Evolutionary conservation across 1,139 yeast species (phyloP).

Genomic region (Suhomyces chickasaworum): DNA sequence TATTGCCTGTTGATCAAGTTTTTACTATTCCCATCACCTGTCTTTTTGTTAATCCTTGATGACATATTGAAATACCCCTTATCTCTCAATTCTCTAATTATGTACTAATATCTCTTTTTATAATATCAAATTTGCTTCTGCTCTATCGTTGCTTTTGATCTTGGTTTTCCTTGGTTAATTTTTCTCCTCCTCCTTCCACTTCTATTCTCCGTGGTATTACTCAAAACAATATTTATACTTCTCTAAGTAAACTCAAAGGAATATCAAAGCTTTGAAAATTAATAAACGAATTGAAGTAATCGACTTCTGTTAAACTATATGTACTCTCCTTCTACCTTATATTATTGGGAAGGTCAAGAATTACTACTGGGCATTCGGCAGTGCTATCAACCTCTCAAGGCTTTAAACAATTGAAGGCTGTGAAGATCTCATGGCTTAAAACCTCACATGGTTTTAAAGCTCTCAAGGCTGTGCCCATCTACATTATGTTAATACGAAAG

Average conservation of each 20-base stretch:
- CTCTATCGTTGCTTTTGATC: slow-evolving; percentile 4
- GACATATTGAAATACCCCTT: slow-evolving; percentile 7
- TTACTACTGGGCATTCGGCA: too few species aligned
- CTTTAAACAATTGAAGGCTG: too few species aligned
- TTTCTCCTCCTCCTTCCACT: slow-evolving; percentile 5
- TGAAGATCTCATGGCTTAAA: too few species aligned
- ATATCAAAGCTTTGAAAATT: slow-evolving; percentile 2
- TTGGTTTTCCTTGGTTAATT: slow-evolving; percentile 11
- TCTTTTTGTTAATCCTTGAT: not conserved
- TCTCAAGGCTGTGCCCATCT: slow-evolving; percentile 3
- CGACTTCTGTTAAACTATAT: not conserved
- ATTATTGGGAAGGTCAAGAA: too few species aligned
- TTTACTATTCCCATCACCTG: slow-evolving; percentile 3
- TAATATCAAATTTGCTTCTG: slow-evolving; percentile 2
- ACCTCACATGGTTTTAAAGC: too few species aligned
- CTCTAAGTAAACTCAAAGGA: slow-evolving; percentile 12
- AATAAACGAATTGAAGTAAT: slow-evolving; percentile 11
- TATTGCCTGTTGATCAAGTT: slow-evolving; percentile 12
- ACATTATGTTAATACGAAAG: not conserved
- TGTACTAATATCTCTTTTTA: slow-evolving; percentile 6
- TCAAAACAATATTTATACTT: slow-evolving; percentile 10
- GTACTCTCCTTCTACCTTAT: too few species aligned
- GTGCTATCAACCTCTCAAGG: too few species aligned
- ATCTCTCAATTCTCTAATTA: slow-evolving; percentile 2
- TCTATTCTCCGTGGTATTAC: slow-evolving; percentile 13